Conservation (phyloP, 768 basidiomycete genomes). For the Dioszegia aurantiaca region DNA sequence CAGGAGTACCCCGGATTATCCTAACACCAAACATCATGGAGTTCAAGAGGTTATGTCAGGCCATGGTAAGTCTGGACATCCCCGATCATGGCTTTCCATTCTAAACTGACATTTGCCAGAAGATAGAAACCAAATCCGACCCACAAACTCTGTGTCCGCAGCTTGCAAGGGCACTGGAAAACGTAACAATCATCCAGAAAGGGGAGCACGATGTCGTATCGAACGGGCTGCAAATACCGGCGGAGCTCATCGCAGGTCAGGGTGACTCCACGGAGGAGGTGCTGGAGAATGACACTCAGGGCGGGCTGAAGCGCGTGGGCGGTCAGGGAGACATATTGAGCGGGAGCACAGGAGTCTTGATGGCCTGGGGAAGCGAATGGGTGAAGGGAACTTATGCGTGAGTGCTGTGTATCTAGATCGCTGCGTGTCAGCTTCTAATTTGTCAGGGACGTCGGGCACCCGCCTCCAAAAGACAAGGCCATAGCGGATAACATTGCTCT, state of each 20-base stretch:
- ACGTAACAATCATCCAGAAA: conserved; percentile 87
- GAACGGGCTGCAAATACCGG: conserved; percentile 49
- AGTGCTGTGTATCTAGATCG: conserved; percentile 32
- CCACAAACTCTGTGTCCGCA: conserved; percentile 61
- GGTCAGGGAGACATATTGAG: conserved; percentile 94
- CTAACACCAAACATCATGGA: conserved; percentile 94
- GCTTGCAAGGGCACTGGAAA: conserved; percentile 73
- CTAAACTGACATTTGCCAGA: conserved; percentile 30
- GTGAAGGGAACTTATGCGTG: conserved; percentile 80
- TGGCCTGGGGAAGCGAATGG: conserved; percentile 95
- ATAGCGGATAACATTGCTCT: conserved; percentile 63
- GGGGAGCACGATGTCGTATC: conserved; percentile 79
- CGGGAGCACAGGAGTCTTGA: conserved; percentile 78
- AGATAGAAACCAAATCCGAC: conserved; percentile 47
- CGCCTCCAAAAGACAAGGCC: conserved; percentile 40
- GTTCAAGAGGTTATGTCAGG: conserved; percentile 77
- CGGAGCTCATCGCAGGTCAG: conserved; percentile 55
- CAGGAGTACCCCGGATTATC: conserved; percentile 79
- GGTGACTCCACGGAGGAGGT: conserved; percentile 54
- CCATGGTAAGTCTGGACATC: conserved; percentile 57
- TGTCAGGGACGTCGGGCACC: conserved; percentile 47
- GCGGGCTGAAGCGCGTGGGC: conserved; percentile 87
- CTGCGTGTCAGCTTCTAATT: neutral
- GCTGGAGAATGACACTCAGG: conserved; percentile 65
- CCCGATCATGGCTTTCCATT: neutral